A percentile compares a stretch with the other conserved stretches of the same genome.
phyloP scores from a whole-genome alignment of 2,329 filamentous ascomycete genomes.

The Trichoderma sp. region DNA sequence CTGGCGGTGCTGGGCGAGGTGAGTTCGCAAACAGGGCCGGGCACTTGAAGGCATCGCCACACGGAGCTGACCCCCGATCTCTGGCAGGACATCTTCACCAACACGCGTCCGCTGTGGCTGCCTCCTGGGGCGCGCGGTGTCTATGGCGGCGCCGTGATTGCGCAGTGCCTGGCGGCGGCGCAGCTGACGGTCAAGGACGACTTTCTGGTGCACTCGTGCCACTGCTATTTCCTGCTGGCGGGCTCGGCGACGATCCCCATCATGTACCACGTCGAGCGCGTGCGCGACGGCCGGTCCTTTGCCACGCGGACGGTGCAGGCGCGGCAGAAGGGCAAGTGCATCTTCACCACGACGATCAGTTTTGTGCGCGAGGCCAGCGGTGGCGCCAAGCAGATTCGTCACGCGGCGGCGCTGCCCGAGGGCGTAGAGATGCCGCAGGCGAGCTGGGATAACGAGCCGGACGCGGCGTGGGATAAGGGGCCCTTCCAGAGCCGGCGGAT shows the following conservation, averaged over 20 bases:
- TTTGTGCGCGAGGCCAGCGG: conserved; percentile 71
- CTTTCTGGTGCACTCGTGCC: conserved; percentile 92
- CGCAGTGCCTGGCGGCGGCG: conserved; percentile 84
- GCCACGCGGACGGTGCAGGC: conserved; percentile 96
- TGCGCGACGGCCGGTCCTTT: conserved; percentile 87
- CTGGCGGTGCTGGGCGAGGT: conserved; percentile 74
- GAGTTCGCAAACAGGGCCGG: conserved; percentile 36
- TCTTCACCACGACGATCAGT: conserved; percentile 93
- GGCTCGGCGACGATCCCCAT: conserved; percentile 84
- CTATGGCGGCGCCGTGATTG: conserved; percentile 90
- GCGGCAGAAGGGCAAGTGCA: conserved; percentile 80
- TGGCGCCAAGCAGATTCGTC: conserved; percentile 56
- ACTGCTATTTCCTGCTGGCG: conserved; percentile 97
- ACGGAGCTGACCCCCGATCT: neutral
- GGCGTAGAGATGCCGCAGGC: conserved; percentile 43
- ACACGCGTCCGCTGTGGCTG: conserved; percentile 88
- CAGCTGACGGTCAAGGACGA: conserved; percentile 80
- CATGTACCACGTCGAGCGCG: conserved; percentile 91
- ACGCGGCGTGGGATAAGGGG: conserved; percentile 52
- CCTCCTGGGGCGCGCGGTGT: conserved; percentile 89
- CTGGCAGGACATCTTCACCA: conserved; percentile 86
- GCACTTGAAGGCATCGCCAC: neutral
- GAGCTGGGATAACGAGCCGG: conserved; percentile 44
- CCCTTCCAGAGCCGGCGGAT: conserved; percentile 52
- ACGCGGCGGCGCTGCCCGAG: conserved; percentile 63